phyloP scores from a whole-genome alignment of 805 yeast species.

The Blastobotrys terrestris region DNA sequence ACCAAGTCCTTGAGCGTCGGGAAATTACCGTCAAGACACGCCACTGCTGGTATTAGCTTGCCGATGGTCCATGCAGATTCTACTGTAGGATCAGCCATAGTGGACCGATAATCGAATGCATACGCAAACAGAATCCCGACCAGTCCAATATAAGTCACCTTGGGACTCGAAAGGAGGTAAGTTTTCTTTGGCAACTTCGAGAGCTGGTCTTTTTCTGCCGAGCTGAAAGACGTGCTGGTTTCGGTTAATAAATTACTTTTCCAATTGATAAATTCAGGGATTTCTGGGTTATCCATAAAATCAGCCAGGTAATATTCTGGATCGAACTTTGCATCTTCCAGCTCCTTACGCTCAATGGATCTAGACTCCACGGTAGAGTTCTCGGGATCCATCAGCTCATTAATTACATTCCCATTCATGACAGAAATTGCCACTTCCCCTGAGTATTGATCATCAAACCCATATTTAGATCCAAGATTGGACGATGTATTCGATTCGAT shows the following conservation, averaged over 20 bases:
- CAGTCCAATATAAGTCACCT: conserved; percentile 56
- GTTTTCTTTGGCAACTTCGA: conserved; percentile 57
- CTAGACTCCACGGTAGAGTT: conserved; percentile 51
- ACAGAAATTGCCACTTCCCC: conserved; percentile 59
- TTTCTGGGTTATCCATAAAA: conserved; percentile 48
- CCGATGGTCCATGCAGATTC: conserved; percentile 97
- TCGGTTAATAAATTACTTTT: not conserved
- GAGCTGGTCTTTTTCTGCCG: conserved; percentile 61
- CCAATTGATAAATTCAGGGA: conserved; percentile 38
- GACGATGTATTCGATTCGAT: conserved; percentile 19
- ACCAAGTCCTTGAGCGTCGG: conserved; percentile 46
- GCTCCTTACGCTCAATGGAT: conserved; percentile 56
- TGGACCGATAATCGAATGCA: conserved; percentile 69
- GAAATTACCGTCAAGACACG: conserved; percentile 53
- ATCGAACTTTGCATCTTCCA: conserved; percentile 73
- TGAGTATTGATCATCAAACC: conserved; percentile 68
- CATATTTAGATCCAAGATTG: conserved; percentile 47
- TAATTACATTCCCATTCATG: conserved; percentile 83
- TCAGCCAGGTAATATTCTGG: conserved; percentile 87
- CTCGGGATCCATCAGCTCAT: conserved; percentile 82
- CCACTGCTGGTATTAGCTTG: conserved; percentile 69
- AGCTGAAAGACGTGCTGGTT: conserved; percentile 1
- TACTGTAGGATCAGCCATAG: conserved; percentile 61
- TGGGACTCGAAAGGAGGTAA: conserved; percentile 44
- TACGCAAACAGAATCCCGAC: conserved; percentile 66